A percentile compares a stretch with the other conserved stretches of the same genome.
Evolutionary conservation across 176 grass and related monocot genomes (phyloP).

Genomic region (Themeda triandra): DNA sequence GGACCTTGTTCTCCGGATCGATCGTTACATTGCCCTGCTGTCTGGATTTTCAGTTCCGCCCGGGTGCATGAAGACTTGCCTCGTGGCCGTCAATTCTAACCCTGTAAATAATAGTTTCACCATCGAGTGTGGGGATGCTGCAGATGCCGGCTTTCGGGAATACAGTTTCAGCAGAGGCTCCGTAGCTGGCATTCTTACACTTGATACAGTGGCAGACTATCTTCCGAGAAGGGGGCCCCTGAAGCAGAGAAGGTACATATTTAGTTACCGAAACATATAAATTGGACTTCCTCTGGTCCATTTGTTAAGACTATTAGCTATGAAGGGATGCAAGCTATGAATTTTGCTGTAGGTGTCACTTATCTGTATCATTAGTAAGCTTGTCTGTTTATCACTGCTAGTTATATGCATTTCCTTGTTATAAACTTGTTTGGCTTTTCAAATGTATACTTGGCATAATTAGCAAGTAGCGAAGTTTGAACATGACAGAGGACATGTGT

Average conservation of each 20-base stretch:
- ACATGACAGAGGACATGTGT: background rate
- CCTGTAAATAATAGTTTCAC: constrained; percentile 27
- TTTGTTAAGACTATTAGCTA: background rate
- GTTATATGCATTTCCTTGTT: constrained; percentile 14
- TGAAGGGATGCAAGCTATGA: background rate
- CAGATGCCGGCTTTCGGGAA: constrained; percentile 43
- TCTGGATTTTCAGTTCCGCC: constrained; percentile 73
- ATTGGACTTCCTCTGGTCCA: background rate
- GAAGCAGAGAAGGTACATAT: constrained; percentile 83
- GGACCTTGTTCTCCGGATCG: constrained; percentile 81
- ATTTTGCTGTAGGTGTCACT: background rate
- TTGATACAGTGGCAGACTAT: constrained; percentile 84
- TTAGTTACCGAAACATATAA: background rate
- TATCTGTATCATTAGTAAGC: background rate
- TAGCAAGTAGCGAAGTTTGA: background rate
- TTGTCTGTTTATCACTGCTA: background rate
- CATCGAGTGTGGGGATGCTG: constrained; percentile 55
- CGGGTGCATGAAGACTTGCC: constrained; percentile 87
- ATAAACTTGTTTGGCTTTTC: background rate
- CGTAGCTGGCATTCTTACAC: constrained; percentile 75
- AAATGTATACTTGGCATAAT: background rate
- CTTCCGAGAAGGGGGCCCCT: constrained; percentile 82
- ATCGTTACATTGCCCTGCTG: constrained; percentile 70
- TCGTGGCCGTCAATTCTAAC: constrained; percentile 55
- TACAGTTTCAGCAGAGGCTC: constrained; percentile 50